phyloP scores from a whole-genome alignment of 169 alveolate genomes.

The Perkinsus marinus region DNA sequence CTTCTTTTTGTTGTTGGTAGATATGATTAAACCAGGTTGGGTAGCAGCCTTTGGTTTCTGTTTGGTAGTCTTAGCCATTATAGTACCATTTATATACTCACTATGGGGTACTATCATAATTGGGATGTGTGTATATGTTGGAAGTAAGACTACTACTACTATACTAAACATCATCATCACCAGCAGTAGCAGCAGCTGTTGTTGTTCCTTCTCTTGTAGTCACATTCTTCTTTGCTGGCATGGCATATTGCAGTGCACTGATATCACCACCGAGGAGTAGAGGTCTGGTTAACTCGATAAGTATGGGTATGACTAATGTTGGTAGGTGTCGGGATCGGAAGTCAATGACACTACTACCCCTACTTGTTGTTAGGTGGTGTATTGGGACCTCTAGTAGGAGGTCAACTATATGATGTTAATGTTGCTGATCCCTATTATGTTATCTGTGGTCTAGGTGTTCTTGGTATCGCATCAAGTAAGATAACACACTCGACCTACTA shows the following conservation, averaged over 20 bases:
- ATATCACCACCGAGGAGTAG: background rate
- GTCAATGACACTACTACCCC: background rate
- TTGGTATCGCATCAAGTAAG: background rate
- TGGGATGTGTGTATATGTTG: background rate
- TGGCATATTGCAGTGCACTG: background rate
- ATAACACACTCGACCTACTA: background rate
- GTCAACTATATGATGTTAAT: background rate
- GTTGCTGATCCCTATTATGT: background rate
- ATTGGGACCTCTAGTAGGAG: background rate
- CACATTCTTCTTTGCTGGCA: background rate
- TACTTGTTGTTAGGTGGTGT: background rate
- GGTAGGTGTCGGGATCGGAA: background rate
- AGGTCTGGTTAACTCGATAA: background rate
- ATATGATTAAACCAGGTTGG: background rate
- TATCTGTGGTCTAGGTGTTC: background rate
- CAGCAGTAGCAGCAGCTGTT: no score
- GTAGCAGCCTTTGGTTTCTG: background rate
- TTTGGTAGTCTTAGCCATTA: background rate
- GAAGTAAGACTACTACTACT: background rate
- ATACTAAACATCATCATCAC: background rate
- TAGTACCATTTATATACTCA: background rate
- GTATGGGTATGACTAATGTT: background rate
- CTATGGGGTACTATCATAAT: background rate
- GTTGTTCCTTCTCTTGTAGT: background rate
- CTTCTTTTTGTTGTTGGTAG: background rate